Base-by-base conservation (phyloP, 768 basidiomycete genomes). In the Lentinula sp. region DNA sequence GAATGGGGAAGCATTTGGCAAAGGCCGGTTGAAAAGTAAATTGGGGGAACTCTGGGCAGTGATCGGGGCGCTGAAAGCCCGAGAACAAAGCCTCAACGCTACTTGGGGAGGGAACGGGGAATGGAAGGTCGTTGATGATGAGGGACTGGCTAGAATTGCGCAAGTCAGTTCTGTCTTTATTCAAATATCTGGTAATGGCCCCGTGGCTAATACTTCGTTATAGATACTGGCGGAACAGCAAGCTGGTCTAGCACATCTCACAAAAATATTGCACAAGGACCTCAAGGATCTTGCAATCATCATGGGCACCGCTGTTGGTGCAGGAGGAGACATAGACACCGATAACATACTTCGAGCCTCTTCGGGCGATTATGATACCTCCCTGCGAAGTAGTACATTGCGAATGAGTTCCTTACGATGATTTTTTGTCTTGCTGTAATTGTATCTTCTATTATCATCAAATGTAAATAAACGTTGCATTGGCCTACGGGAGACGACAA, bases 81-180 rank as follows among this genome's bases (percentile, higher is more conserved):
- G 80, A 65, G 85, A 87, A 45, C 80, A 77, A 51, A 71, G 75
- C 62, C 78, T 80, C 63, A 71, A 68, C 21, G 73, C 71, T 34
- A 66, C 68, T 11, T 79, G 78, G 15, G 78, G 77, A 1, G 70
- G 69, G 31, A 61, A 48, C 2, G 78, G 80, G 7, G 88, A 86
- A 66, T 93, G 91, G 91, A 82, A 85, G 0, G 89, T 93, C n/a
- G 88, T 90, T 2, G 93, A 95, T 69, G 89, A 91, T 67, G 90
- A 92, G 1, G 92, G 92, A 1, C 73, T 95, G 59, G 77, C 83
- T 51, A 85, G 90, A 70, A 85, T 95, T 59, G 77, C 86, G 3
- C 86, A 89, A 80, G 90, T 89, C 61, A 16, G 78, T 51, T 13
- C 39, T 40, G 18, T 56, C 11, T 15, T 10, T 23, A 11, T 10